phyloP scores from a whole-genome alignment of 108 stramenopile genomes.

The Cyclostephanos invisitatus region DNA sequence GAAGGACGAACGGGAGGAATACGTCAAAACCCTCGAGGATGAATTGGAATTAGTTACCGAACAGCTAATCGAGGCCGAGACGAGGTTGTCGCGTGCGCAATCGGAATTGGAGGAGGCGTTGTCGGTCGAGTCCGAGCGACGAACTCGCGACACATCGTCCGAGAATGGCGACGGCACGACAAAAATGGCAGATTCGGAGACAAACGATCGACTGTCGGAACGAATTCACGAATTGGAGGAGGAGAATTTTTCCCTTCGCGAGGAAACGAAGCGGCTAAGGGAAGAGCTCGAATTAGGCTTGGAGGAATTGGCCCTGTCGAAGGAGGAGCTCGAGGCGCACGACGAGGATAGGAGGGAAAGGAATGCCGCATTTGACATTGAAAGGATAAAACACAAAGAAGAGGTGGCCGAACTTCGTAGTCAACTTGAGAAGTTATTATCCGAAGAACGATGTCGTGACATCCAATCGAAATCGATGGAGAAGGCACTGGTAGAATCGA shows the following conservation, averaged over 20 bases:
- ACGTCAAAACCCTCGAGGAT: conserved; percentile 85
- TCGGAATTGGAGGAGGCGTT: conserved; percentile 59
- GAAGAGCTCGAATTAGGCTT: conserved; percentile 57
- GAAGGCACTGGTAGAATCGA: conserved; percentile 36
- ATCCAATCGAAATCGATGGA: conserved; percentile 62
- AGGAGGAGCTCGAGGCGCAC: conserved; percentile 68
- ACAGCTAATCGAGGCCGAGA: conserved; percentile 86
- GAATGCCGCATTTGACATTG: conserved; percentile 41
- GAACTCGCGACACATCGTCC: not conserved
- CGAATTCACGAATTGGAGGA: conserved; percentile 52
- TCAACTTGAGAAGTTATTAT: conserved; percentile 50
- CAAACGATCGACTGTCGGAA: conserved; percentile 32
- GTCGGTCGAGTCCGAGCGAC: conserved; percentile 37
- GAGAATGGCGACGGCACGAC: conserved; percentile 22
- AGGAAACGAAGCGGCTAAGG: conserved; percentile 61
- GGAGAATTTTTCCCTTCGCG: conserved; percentile 60
- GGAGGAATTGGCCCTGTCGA: conserved; percentile 50
- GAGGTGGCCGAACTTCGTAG: conserved; percentile 61
- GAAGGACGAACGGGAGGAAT: conserved; percentile 59
- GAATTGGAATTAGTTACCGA: conserved; percentile 88
- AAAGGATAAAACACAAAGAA: conserved; percentile 61
- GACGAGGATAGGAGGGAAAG: conserved; percentile 67
- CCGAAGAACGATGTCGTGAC: conserved; percentile 50
- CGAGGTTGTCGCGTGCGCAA: conserved; percentile 70
- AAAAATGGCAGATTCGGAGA: too few relatives aligned